Evolutionary conservation across 257 asterid species (phyloP), one percentile per base, ranked within the genome.

Genomic region (Scutellaria galericulata): DNA sequence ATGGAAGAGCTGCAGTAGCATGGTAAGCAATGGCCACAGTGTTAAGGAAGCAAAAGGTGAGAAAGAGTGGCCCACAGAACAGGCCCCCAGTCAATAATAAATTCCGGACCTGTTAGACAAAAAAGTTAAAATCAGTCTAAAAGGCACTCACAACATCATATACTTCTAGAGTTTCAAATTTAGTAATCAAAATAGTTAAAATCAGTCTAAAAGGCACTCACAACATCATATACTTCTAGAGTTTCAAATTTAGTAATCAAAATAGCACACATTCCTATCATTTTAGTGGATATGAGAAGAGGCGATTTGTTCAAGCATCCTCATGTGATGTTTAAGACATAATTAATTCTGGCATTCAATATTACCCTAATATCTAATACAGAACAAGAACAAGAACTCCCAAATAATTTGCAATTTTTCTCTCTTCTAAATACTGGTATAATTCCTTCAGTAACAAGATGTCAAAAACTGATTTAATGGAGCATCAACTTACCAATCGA

Each of bases 1-100:
- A 89, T 22, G 97, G 97, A 63, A 91, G 83, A 60, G 97, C 96
- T 24, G 95, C 97, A 48, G 97, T 91, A 61, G 96, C 96, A 78
- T 80, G 88, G 73, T 91, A 91, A 53, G 88, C 90, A 70, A 91
- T 89, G 62, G 96, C 97, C 72, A 91, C 95, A n/a, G 96, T 91
- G 69, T 89, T 89, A 15, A 91, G 89, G 81, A 91, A 91, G 88
- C 89, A 77, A 70, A 91, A 89, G 42, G 95, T 87, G 45, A 91
- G 86, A 48, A 91, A 80, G 13, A 91, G 85, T 2, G 97, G 97
- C 44, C 97, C 97, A 11, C 97, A 91, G 77, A 91, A 91, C 14
- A 91, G 84, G 67, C 83, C 82, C 35, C 96, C 95, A 53, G 93
- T 87, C 86, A 87, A 83, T 45, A 91, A 75, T 56, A 91, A 75